Conservation (phyloP, 2,329 filamentous ascomycete genomes). For the Lasiodiplodia sp. region DNA sequence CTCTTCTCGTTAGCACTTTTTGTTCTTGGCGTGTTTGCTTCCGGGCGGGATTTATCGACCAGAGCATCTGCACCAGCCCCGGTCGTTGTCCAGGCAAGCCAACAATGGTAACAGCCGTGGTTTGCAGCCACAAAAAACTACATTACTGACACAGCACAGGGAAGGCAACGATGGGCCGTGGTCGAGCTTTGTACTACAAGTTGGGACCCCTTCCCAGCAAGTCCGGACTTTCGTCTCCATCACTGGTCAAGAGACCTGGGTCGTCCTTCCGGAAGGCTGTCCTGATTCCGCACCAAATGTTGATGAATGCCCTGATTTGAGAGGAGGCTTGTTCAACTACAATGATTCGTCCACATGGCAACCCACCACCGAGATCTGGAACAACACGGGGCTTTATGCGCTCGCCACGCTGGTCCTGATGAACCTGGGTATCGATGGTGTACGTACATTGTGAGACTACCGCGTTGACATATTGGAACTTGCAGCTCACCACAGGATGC, state of each 20-base stretch:
- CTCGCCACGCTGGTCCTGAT: neutral
- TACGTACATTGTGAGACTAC: neutral
- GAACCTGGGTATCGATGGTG: slow-evolving; percentile 8
- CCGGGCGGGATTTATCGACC: neutral
- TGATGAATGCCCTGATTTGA: slow-evolving; percentile 39
- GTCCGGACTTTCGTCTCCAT: slow-evolving; percentile 42
- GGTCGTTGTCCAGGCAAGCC: slow-evolving; percentile 12
- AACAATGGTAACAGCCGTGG: neutral
- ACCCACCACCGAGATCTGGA: slow-evolving; percentile 14
- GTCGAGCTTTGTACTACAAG: slow-evolving; percentile 41
- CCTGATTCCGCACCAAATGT: slow-evolving; percentile 32
- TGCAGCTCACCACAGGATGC: neutral
- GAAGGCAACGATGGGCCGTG: slow-evolving; percentile 43
- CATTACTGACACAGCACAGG: slow-evolving; percentile 25
- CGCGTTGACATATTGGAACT: neutral
- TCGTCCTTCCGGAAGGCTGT: slow-evolving; percentile 45
- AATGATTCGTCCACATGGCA: slow-evolving; percentile 41
- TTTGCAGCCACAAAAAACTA: no score
- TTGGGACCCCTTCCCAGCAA: slow-evolving; percentile 40
- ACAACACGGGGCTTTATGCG: slow-evolving; percentile 12
- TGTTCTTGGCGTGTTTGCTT: neutral
- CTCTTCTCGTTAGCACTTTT: neutral
- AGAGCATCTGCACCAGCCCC: neutral
- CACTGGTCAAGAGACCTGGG: slow-evolving; percentile 44
- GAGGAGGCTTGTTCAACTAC: slow-evolving; percentile 41